Conservation (phyloP, 768 basidiomycete species). For the Pisolithus tinctorius region DNA sequence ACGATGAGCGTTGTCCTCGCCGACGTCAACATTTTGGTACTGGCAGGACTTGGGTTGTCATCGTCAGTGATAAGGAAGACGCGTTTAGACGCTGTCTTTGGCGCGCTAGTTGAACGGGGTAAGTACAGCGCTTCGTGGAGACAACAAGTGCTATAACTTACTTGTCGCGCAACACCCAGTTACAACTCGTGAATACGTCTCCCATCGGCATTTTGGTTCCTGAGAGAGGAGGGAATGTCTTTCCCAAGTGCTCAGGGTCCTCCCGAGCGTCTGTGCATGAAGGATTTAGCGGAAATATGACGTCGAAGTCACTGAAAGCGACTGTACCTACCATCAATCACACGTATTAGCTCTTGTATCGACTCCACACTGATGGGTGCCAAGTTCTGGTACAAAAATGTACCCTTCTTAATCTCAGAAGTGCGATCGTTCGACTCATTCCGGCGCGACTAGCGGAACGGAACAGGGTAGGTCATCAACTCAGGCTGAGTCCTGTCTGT, state of each 20-base stretch:
- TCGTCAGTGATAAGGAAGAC: constrained; percentile 89
- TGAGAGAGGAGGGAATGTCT: constrained; percentile 58
- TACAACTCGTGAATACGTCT: constrained; percentile 87
- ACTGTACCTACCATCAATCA: constrained; percentile 60
- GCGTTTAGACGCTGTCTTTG: constrained; percentile 86
- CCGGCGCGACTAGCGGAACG: constrained; percentile 13
- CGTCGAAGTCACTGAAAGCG: background rate
- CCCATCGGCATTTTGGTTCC: constrained; percentile 67
- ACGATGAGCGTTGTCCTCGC: constrained; percentile 69
- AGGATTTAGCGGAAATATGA: constrained; percentile 2
- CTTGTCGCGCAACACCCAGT: constrained; percentile 86
- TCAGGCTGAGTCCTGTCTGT: background rate
- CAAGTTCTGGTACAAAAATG: constrained; percentile 71
- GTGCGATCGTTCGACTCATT: constrained; percentile 31
- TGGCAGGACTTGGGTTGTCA: constrained; percentile 40
- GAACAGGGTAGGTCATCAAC: background rate
- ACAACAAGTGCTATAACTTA: constrained; percentile 22
- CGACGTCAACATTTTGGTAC: constrained; percentile 55
- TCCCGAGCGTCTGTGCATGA: constrained; percentile 50
- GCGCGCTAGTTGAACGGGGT: constrained; percentile 43
- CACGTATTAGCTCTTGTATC: constrained; percentile 69
- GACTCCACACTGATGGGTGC: constrained; percentile 71
- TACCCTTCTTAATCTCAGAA: constrained; percentile 62
- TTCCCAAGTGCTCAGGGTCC: constrained; percentile 49
- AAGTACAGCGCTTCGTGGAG: constrained; percentile 11